Percentiles rank a stretch among this genome's conserved stretches.
Conservation (phyloP, 805 yeast genomes). For the Candida cerambycidarum region DNA sequence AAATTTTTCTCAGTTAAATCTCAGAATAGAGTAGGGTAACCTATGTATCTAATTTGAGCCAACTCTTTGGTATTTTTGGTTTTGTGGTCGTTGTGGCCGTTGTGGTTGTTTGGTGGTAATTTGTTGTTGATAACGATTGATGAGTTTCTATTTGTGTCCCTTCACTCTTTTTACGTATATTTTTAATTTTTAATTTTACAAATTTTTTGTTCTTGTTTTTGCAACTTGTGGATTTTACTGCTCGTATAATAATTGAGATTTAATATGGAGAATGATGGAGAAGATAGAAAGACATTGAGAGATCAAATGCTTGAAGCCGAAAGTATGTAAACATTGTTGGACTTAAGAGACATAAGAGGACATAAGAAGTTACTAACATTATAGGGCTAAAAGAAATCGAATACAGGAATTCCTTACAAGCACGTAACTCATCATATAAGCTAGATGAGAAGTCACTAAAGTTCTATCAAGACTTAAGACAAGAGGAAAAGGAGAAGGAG, state of each 20-base stretch:
- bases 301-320: conserved; percentile 43
- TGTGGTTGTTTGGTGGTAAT: too few species aligned
- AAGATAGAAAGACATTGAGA: conserved; percentile 38
- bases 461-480: conserved; percentile 30
- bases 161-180: neutral
- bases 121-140: too few species aligned
- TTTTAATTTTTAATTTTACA: neutral
- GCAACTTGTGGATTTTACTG: conserved; percentile 4
- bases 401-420: conserved; percentile 27
- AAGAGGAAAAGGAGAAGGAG: conserved; percentile 21
- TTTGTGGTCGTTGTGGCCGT: too few species aligned
- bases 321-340: conserved; percentile 24
- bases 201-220: neutral
- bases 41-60: neutral
- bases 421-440: conserved; percentile 41
- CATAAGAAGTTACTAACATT: conserved; percentile 16
- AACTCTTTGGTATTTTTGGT: neutral
- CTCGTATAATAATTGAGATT: neutral
- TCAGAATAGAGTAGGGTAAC: conserved; percentile 2
- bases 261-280: conserved; percentile 16
- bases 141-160: neutral
- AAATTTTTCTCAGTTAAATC: neutral
- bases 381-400: conserved; percentile 35
- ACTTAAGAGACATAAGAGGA: too few species aligned
- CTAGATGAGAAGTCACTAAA: conserved; percentile 36